Evolutionary conservation across 1,284 basidiomycete species (phyloP).

Genomic region (Cryptococcus sp.): DNA sequence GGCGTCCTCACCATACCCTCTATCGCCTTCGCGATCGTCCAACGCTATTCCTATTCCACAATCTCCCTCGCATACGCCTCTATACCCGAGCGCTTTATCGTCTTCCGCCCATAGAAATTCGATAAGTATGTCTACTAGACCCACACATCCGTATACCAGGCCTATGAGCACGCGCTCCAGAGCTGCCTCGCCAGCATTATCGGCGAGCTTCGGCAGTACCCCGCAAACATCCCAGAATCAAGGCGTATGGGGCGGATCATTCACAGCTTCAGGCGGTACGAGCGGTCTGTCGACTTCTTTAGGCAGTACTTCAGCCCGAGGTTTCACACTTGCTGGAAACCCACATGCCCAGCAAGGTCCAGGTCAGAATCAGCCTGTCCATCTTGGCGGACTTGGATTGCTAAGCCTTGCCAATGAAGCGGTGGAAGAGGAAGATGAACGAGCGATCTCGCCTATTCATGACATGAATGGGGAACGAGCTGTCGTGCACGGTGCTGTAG

Average conservation of each 20-base stretch:
- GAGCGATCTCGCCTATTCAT: not conserved
- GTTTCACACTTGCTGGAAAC: too few relatives aligned
- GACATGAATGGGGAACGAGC: too few relatives aligned
- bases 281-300: too few relatives aligned
- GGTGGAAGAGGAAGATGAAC: constrained; percentile 12
- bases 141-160: constrained; percentile 38
- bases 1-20: constrained; percentile 25
- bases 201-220: constrained; percentile 33
- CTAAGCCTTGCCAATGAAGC: constrained; percentile 31
- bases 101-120: constrained; percentile 14
- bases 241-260: too few relatives aligned
- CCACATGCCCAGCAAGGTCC: too few relatives aligned
- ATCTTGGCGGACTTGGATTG: constrained; percentile 41
- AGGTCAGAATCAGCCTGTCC: constrained; percentile 4
- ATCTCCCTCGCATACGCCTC: constrained; percentile 37
- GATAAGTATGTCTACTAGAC: constrained; percentile 2
- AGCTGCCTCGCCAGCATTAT: constrained; percentile 43
- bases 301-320: not conserved
- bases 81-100: constrained; percentile 31
- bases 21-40: constrained; percentile 37
- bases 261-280: too few relatives aligned
- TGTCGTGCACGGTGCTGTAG: too few relatives aligned
- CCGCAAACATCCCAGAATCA: too few relatives aligned
- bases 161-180: constrained; percentile 42
- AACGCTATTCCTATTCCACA: constrained; percentile 40